Evolutionary conservation across 225 moss, liverwort and hornwort genomes (phyloP).

Genomic region (Physcomitrium patens): DNA sequence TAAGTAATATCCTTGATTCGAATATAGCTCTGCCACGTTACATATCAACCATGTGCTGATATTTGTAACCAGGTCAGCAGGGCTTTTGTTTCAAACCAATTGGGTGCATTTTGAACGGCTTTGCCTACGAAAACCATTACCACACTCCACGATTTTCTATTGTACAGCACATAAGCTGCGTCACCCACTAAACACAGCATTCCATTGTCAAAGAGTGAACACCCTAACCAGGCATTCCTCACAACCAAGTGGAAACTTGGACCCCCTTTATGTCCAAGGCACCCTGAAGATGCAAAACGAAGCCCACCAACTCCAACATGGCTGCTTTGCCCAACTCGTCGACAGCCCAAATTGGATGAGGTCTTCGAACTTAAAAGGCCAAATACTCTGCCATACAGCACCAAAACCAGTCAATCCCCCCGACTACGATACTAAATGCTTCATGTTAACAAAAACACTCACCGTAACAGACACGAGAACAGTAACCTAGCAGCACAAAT

Average conservation of each 20-base stretch:
- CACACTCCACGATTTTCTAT: slow-evolving; percentile 32
- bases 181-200: slow-evolving; percentile 27
- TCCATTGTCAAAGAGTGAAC: slow-evolving; percentile 12
- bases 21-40: no score
- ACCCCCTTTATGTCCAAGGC: slow-evolving; percentile 23
- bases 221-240: slow-evolving; percentile 4
- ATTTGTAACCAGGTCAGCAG: no score
- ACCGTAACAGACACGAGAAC: background rate
- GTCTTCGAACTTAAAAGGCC: slow-evolving; percentile 32
- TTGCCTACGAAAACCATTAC: no score
- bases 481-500: background rate
- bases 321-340: slow-evolving; percentile 28
- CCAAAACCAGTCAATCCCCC: background rate
- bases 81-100: no score
- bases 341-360: slow-evolving; percentile 21
- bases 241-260: slow-evolving; percentile 34
- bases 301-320: slow-evolving; percentile 21
- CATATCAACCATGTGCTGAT: no score
- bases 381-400: slow-evolving; percentile 34
- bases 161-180: slow-evolving; percentile 27
- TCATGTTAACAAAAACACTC: no score
- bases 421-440: no score
- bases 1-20: no score
- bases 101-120: no score
- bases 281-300: slow-evolving; percentile 4